Evolutionary conservation across 768 basidiomycete species (phyloP), one percentile per base, ranked within the genome.

Genomic region (Tricholoma flavovirens): DNA sequence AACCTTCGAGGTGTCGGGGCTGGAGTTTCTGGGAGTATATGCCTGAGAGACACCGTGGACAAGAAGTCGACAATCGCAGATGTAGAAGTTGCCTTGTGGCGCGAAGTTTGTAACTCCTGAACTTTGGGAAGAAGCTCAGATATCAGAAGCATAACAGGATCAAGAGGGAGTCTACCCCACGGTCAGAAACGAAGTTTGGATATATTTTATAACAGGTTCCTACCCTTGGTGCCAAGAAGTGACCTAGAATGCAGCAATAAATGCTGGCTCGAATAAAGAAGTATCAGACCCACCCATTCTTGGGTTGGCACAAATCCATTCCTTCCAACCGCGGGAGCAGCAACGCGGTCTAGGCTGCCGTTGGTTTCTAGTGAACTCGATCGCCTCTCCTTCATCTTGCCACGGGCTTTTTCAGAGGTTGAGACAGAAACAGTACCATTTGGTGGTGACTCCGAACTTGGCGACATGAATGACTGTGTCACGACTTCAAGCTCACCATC

Each of bases 141-240:
- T 26, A 93, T 86, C n/a, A 91, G 75, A 17, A 97, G 71, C 76
- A 96, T 86, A 38, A 97, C 84, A 2, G 85, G 77, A 67, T 97
- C 94, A 38, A 98, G 78, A 8, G 96, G 95, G 29, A 98, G 77
- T 10, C 93, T 95, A 59, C 17, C 53, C 36, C 38, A 26, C 21
- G 19, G 17, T 29, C 29, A 30, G 46, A 40, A 46, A 43, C 46
- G 67, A 19, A 64, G 50, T 40, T n/a, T 45, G 36, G n/a, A 57
- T 46, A 26, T 19, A 35, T 51, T 48, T 53, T 19, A 14, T 49
- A 50, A 53, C 40, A 51, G 38, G 54, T 10, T 19, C 74, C 67
- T 61, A 92, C 93, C 95, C 95, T 79, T 95, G 92, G 63, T 96
- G 91, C 96, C 96, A 98, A 2, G 94, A 94, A 19, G 89, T 82